These are phyloP conservation scores for Xylaria curta DNA, from an alignment of 495 filamentous ascomycete genomes.

Conservation along the genomic window DNA sequence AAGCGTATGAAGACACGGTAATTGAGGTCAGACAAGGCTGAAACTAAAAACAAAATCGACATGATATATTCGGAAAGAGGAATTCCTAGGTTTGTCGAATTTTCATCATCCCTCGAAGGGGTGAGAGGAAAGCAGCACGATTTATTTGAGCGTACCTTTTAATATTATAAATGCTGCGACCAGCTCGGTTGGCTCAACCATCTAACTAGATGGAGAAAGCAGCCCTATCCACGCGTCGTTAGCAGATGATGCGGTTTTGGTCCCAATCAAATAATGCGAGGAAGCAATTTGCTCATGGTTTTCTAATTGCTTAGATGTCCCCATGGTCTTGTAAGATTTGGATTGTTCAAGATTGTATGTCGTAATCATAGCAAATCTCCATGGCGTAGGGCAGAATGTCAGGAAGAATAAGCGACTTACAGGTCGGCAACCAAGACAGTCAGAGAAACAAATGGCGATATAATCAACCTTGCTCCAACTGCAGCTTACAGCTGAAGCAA, in stretches of 20 bases:
- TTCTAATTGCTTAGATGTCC: slow-evolving; percentile 67
- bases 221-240: background rate
- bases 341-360: slow-evolving; percentile 71
- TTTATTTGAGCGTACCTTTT: slow-evolving; percentile 33
- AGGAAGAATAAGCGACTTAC: slow-evolving; percentile 30
- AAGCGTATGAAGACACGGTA: slow-evolving; percentile 38
- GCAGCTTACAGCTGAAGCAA: background rate
- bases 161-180: background rate
- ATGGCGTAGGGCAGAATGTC: slow-evolving; percentile 20
- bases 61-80: slow-evolving; percentile 92
- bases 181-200: background rate
- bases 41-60: slow-evolving; percentile 94
- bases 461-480: background rate
- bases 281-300: slow-evolving; percentile 64
- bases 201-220: slow-evolving; percentile 3
- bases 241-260: background rate
- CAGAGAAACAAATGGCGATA: background rate
- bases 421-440: slow-evolving; percentile 17
- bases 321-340: slow-evolving; percentile 78
- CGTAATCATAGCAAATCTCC: slow-evolving; percentile 60
- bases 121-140: background rate
- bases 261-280: background rate
- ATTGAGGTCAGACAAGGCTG: slow-evolving; percentile 93
- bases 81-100: slow-evolving; percentile 87
- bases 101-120: slow-evolving; percentile 74